A percentile compares a stretch with the other conserved stretches of the same genome.
Conservation (phyloP, 805 yeast genomes). For the Kazachstania bromeliacearum region DNA sequence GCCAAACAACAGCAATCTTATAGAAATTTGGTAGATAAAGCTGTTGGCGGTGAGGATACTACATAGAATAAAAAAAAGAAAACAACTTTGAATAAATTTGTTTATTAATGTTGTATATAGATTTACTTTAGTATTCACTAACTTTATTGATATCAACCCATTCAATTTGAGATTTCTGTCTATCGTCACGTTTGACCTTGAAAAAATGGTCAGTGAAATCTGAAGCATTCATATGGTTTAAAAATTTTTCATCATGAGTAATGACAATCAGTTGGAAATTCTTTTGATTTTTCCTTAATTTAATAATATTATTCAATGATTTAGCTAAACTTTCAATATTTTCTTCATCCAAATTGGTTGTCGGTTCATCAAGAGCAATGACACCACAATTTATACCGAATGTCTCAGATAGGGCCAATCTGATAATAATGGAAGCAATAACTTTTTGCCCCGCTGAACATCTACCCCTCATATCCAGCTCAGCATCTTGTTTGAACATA, state of each 20-base stretch:
- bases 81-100: neutral
- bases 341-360: conserved; percentile 86
- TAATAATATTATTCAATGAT: conserved; percentile 67
- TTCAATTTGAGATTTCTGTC: conserved; percentile 71
- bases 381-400: conserved; percentile 93
- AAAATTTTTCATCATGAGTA: conserved; percentile 91
- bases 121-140: conserved; percentile 11
- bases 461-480: conserved; percentile 94
- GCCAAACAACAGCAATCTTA: conserved; percentile 30
- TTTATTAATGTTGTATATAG: too few relatives aligned
- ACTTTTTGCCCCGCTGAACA: conserved; percentile 98
- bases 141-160: conserved; percentile 39
- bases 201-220: conserved; percentile 82
- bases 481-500: conserved; percentile 86
- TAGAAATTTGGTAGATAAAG: conserved; percentile 16
- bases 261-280: conserved; percentile 93
- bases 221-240: conserved; percentile 75
- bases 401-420: conserved; percentile 89
- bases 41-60: neutral
- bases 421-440: conserved; percentile 79
- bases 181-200: conserved; percentile 67
- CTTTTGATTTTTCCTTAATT: conserved; percentile 61
- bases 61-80: neutral
- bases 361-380: conserved; percentile 95
- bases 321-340: conserved; percentile 82